Base-by-base conservation (phyloP, 1,284 basidiomycete species). In the Mrakiaceae sp. region DNA sequence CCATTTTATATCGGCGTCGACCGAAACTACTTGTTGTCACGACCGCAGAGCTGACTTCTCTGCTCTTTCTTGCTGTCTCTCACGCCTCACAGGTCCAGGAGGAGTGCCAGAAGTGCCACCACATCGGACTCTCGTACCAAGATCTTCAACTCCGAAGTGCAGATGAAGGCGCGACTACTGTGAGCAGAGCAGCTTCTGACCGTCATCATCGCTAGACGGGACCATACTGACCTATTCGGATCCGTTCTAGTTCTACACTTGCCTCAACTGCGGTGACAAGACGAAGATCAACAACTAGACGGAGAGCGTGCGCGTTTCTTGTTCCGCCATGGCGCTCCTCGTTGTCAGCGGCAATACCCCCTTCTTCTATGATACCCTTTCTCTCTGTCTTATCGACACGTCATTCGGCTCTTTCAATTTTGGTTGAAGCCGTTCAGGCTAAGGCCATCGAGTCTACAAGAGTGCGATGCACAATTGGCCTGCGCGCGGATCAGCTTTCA, bases 41-140 rank as follows among this genome's bases (percentile, higher is more conserved):
- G 8, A 7, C n/a, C 14, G 51, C 51, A 6, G 51, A 63, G 5
- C n/a, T 66, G 27, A 51, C 58, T 27, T 50, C 39, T 50, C 11
- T 8, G 12, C n/a, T 14, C 9, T 27, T 27, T 59, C 27, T 47
- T 39, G 55, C 52, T 10, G 53, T 14, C 39, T 64, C 42, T 47
- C 62, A 63, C 12, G 27, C 42, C 46, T 60, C 63, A 57, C 52
- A 96, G 88, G 89, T 92, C 49, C 85, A 88, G 63, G 95, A 98
- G 76, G 88, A 87, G 76, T 98, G 96, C 74, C 91, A 91, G 0
- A 83, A 84, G 60, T 98, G 95, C 72, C 90, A 90, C 52, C 84
- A 91, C 76, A 79, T 84, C 69, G 85, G 77, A 27, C 68, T 78
- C 63, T 74, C 73, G 48, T 78, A 72, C 69, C 72, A 71, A 65